phyloP scores from a whole-genome alignment of 345 rosid genomes.

The Isatis tinctoria region DNA sequence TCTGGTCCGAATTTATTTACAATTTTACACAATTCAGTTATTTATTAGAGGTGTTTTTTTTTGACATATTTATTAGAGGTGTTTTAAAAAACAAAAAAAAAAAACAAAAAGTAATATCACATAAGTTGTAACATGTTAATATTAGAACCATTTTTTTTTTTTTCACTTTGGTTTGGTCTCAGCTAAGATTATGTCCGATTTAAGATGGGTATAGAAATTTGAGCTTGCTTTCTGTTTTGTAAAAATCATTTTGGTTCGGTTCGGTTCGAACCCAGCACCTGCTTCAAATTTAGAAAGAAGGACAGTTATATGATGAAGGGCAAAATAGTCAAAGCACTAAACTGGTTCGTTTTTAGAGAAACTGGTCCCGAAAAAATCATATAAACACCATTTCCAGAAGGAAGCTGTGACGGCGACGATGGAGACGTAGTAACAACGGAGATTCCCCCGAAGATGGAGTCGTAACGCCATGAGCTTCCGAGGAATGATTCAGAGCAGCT shows the following conservation, averaged over 20 bases:
- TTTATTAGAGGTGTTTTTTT: no score
- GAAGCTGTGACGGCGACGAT: constrained; percentile 18
- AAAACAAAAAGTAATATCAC: no score
- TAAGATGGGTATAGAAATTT: neutral
- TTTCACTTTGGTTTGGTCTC: neutral
- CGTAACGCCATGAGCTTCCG: neutral
- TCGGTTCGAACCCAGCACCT: neutral
- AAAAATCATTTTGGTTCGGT: neutral
- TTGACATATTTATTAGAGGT: no score
- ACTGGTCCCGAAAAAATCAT: neutral
- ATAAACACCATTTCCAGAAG: neutral
- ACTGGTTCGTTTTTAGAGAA: constrained; percentile 3
- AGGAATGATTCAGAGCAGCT: neutral
- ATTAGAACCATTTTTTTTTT: neutral
- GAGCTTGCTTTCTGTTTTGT: no score
- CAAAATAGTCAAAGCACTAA: neutral
- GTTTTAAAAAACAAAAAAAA: no score
- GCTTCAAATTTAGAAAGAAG: neutral
- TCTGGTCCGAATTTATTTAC: neutral
- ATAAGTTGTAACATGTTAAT: neutral
- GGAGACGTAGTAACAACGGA: neutral
- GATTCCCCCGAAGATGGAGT: constrained; percentile 2
- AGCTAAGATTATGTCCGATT: neutral
- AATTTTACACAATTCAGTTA: no score
- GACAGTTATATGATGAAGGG: neutral